Conservation (phyloP, 352 stramenopile genomes). For the Phytophthora gonapodyides region DNA sequence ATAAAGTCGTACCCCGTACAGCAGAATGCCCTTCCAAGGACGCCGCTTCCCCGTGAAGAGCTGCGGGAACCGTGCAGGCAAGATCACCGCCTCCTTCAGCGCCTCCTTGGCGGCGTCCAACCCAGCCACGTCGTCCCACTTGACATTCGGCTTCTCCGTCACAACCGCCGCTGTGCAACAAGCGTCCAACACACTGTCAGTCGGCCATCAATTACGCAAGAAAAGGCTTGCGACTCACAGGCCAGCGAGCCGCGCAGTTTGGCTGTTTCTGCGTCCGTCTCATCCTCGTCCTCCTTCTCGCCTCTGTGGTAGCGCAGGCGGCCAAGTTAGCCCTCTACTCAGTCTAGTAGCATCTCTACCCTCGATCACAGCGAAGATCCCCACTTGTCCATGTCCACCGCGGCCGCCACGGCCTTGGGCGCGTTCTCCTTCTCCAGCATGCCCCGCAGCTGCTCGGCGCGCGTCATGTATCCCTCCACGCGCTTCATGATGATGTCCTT, state of each 20-base stretch:
- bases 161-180: slow-evolving; percentile 71
- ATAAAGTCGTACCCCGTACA: slow-evolving; percentile 93
- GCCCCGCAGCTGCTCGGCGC: slow-evolving; percentile 85
- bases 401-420: slow-evolving; percentile 60
- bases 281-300: slow-evolving; percentile 86
- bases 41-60: slow-evolving; percentile 94
- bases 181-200: slow-evolving; percentile 10
- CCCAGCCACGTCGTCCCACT: slow-evolving; percentile 97
- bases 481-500: slow-evolving; percentile 92
- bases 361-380: slow-evolving; percentile 1
- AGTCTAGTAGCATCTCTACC: too few species aligned
- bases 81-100: slow-evolving; percentile 99
- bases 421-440: slow-evolving; percentile 72
- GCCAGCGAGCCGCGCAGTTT: slow-evolving; percentile 96
- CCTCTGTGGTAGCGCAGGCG: slow-evolving; percentile 15
- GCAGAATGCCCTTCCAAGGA: slow-evolving; percentile 97
- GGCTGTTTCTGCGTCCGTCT: slow-evolving; percentile 94
- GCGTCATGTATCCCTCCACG: slow-evolving; percentile 90
- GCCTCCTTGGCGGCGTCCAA: slow-evolving; percentile 97
- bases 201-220: neutral
- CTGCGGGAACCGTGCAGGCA: slow-evolving; percentile 96
- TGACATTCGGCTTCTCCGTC: slow-evolving; percentile 94
- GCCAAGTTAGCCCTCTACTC: too few species aligned
- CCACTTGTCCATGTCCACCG: slow-evolving; percentile 79
- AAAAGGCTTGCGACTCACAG: slow-evolving; percentile 50